Percentiles rank a stretch among this genome's conserved stretches.
Evolutionary conservation across 805 yeast species (phyloP).

Genomic region (Candida argentea): DNA sequence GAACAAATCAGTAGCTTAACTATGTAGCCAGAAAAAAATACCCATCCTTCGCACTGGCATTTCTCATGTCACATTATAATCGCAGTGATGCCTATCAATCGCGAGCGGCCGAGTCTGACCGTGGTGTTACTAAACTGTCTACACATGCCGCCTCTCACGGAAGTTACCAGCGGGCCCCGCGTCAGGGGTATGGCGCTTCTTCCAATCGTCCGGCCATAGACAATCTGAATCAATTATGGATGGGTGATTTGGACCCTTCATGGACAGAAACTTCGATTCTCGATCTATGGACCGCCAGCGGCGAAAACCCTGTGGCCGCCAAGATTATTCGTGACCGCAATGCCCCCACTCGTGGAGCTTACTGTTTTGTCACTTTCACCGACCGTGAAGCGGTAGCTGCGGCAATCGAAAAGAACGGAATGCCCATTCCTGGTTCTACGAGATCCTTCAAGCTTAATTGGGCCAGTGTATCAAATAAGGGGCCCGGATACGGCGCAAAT

Average conservation of each 20-base stretch:
- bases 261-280: conserved; percentile 68
- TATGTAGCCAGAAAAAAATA: too few relatives aligned
- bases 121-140: too few relatives aligned
- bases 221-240: conserved; percentile 41
- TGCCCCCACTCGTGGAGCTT: conserved; percentile 32
- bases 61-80: too few relatives aligned
- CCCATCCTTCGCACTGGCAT: too few relatives aligned
- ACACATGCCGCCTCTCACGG: too few relatives aligned
- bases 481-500: background rate
- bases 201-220: too few relatives aligned
- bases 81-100: too few relatives aligned
- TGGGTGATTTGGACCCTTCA: conserved; percentile 84
- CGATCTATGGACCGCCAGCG: conserved; percentile 60
- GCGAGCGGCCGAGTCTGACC: too few relatives aligned
- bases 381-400: conserved; percentile 48
- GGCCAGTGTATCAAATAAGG: conserved; percentile 38
- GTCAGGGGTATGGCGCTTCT: too few relatives aligned
- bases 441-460: conserved; percentile 63
- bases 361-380: conserved; percentile 74
- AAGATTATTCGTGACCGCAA: conserved; percentile 64
- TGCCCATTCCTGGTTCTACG: conserved; percentile 55
- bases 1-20: too few relatives aligned
- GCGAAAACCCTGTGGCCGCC: conserved; percentile 50
- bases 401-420: conserved; percentile 62
- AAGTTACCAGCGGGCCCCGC: too few relatives aligned